Base-by-base conservation (phyloP, 208 protist genomes). In the Wallacemonas rigidus region DNA sequence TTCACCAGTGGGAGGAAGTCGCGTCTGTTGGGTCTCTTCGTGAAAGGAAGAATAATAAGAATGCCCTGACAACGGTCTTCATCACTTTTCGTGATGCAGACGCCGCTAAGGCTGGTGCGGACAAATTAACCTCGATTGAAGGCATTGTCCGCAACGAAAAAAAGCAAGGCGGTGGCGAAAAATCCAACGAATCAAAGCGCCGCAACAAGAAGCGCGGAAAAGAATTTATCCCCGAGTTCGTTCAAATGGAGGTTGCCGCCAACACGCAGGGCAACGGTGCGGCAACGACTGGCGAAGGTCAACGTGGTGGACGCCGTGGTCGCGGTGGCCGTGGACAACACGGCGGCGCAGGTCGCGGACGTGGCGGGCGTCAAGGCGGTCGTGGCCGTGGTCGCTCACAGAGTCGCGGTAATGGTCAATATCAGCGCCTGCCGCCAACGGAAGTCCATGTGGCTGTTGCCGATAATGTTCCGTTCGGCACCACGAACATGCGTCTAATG, bases 401-500 rank as follows among this genome's bases (percentile, higher is more conserved):
- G 60, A 41, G 41, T 12, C 55, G 69, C 26, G 69, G 69, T 9
- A 45, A 65, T 3, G 38, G 71, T 2, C 58, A 64, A 36, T 50
- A 41, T 39, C 65, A 77, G 41, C 72, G 67, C 51, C 48, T 83
- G 65, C 89, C 91, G 9, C 82, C 79, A 15, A 74, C 81, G 26
- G 79, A 92, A 61, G 87, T 82, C 0, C 89, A 82, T 63, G 89
- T 89, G 2, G 89, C 86, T 3, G 83, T 92, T 65, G 78, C 83
- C 17, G 91, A 96, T 69, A 94, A 96, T 76, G 75, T 96, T 17
- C 89, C 89, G 11, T 96, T 96, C 75, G 87, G 86, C 61, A 92
- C 87, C 26, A 84, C 89, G 9, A 94, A 96, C 69, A 82, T 71
- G 17, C 79, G 86, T 48, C 69, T 96, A 57, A 88, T 90, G 81